Conservation (phyloP, 2,329 filamentous ascomycete species). For the Trichoderma sp. region DNA sequence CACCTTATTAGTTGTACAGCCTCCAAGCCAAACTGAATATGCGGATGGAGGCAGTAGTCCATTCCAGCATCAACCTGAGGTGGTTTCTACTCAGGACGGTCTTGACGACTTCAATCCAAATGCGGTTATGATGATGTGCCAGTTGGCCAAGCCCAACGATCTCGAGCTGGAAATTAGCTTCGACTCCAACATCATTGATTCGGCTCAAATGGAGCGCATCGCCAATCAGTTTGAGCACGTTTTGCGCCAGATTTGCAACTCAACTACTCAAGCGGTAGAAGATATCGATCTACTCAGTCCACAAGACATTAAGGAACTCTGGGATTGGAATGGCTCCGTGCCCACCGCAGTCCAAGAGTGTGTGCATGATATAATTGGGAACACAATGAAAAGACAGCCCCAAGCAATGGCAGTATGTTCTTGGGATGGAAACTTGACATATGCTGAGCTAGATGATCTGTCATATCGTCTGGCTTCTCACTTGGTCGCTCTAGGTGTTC, state of each 20-base stretch:
- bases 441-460: slow-evolving; percentile 33
- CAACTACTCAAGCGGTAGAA: background rate
- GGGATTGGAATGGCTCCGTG: slow-evolving; percentile 23
- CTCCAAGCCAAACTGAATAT: background rate
- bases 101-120: slow-evolving; percentile 7
- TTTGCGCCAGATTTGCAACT: slow-evolving; percentile 11
- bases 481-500: slow-evolving; percentile 26
- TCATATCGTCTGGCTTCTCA: slow-evolving; percentile 20
- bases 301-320: slow-evolving; percentile 23
- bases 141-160: background rate
- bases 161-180: slow-evolving; percentile 14
- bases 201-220: slow-evolving; percentile 14
- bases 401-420: slow-evolving; percentile 25
- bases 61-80: background rate
- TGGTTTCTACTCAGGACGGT: background rate
- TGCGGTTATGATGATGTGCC: slow-evolving; percentile 10
- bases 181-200: slow-evolving; percentile 16
- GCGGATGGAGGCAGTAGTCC: background rate
- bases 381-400: slow-evolving; percentile 21
- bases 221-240: slow-evolving; percentile 19
- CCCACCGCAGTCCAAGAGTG: slow-evolving; percentile 22
- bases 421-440: slow-evolving; percentile 38
- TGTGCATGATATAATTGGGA: slow-evolving; percentile 22
- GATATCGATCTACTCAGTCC: slow-evolving; percentile 19
- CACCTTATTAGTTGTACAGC: slow-evolving; percentile 17